Base-by-base conservation (phyloP, 495 filamentous ascomycete species). In the Venustampulla echinocandica region DNA sequence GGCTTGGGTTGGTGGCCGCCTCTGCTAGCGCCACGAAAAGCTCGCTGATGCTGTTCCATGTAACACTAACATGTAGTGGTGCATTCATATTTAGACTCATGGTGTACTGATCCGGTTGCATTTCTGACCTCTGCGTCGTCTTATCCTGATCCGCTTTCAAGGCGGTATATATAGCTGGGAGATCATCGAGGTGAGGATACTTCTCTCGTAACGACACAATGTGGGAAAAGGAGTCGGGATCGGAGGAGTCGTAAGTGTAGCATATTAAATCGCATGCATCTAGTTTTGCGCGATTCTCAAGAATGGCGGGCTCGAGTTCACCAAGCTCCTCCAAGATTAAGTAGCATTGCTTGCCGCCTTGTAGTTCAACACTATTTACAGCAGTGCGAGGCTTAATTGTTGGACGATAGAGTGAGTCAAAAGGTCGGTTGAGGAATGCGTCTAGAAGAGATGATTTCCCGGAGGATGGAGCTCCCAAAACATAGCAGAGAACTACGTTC, bases 341-440 rank as follows among this genome's bases (percentile, higher is more conserved):
- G 57, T 97, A 97, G 65, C 87, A 94, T 63, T 98, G 93, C 57
- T 95, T 95, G 19, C 92, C 92, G 21, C 92, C 92, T 38, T 85
- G 88, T 2, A 98, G 77, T 58, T 98, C 92, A 14, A 98, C 92
- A 49, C 86, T 95, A 61, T 98, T 97, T 52, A 97, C 90, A 2
- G 88, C 89, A 1, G 86, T 84, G 10, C 87, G 82, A 4, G 90
- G 89, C 54, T 93, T 90, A 59, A 97, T 95, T 21, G 90, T 97
- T 1, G 93, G 93, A 48, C 85, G 80, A 59, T 96, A 94, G n/a
- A 84, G 82, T 1, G 77, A 70, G 54, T 78, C 81, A 60, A 96
- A 95, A 10, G 86, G 84, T 10, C 88, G 79, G 55, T 86, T 90
- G 32, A 98, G 80, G 55, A 97, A 94, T 4, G 86, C 83, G 58